Evolutionary conservation across 176 grass and related monocot genomes (phyloP).

Genomic region (Leersia perrieri): DNA sequence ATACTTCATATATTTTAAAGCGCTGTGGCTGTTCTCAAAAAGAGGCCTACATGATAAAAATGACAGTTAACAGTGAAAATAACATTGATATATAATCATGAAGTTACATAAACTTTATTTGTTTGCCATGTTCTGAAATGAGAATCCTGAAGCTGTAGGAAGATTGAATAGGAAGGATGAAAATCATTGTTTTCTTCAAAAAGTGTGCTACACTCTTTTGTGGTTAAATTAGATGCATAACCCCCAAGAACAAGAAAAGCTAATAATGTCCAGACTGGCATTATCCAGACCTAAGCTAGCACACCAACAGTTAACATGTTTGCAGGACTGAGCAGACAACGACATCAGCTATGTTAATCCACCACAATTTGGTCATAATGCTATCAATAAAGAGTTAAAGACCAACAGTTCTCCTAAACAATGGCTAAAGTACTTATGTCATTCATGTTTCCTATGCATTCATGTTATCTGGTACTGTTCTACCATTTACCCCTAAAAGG

Average conservation of each 20-base stretch:
- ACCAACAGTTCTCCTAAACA: neutral
- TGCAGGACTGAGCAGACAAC: neutral
- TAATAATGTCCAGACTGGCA: neutral
- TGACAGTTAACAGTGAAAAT: neutral
- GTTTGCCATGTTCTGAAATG: neutral
- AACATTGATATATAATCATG: neutral
- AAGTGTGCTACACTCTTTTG: no score
- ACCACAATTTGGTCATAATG: neutral
- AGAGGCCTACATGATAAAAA: conserved; percentile 43
- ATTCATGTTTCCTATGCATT: neutral
- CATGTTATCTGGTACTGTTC: neutral
- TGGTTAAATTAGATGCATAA: neutral
- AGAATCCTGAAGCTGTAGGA: neutral
- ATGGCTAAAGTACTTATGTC: neutral
- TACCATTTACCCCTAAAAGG: neutral
- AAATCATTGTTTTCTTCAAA: no score
- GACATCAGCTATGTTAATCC: neutral
- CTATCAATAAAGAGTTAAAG: no score
- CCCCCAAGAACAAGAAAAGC: neutral
- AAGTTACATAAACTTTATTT: neutral
- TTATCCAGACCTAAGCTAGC: no score
- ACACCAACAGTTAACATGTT: no score
- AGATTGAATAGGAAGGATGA: neutral
- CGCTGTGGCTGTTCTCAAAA: conserved; percentile 36
- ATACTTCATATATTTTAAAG: conserved; percentile 52